Conservation (phyloP, 2,329 filamentous ascomycete species). For the Trichoderma cornu-damae region DNA sequence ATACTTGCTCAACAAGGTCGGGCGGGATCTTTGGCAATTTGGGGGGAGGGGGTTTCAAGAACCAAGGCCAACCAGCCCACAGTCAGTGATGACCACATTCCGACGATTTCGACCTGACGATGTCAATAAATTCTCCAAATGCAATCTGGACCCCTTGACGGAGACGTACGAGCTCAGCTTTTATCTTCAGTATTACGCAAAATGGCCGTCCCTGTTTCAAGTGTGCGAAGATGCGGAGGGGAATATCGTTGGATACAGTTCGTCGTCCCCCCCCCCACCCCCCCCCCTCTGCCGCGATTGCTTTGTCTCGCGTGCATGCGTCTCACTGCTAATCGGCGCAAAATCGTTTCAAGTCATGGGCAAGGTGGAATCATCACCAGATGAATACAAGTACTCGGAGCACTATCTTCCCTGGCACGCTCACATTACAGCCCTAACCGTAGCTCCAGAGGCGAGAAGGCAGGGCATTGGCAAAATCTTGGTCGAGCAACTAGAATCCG, state of each 20-base stretch:
- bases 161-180: slow-evolving; percentile 96
- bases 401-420: slow-evolving; percentile 99
- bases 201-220: slow-evolving; percentile 93
- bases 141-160: slow-evolving; percentile 94
- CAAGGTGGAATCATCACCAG: slow-evolving; percentile 84
- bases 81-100: slow-evolving; percentile 74
- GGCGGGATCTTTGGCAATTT: neutral
- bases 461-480: slow-evolving; percentile 82
- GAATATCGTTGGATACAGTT: slow-evolving; percentile 94
- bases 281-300: no score
- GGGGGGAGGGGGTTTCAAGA: neutral
- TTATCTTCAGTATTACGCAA: slow-evolving; percentile 92
- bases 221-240: slow-evolving; percentile 81
- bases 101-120: slow-evolving; percentile 80
- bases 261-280: slow-evolving; percentile 29
- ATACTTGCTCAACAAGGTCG: no score
- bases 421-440: slow-evolving; percentile 92
- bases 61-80: neutral
- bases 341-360: slow-evolving; percentile 75
- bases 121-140: slow-evolving; percentile 83
- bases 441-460: slow-evolving; percentile 78
- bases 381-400: slow-evolving; percentile 66
- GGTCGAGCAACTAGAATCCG: slow-evolving; percentile 73
- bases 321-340: neutral
- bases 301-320: no score